A percentile compares a stretch with the other conserved stretches of the same genome.
Evolutionary conservation across 352 stramenopile species (phyloP).

Genomic region (Globisporangium echinulatum): DNA sequence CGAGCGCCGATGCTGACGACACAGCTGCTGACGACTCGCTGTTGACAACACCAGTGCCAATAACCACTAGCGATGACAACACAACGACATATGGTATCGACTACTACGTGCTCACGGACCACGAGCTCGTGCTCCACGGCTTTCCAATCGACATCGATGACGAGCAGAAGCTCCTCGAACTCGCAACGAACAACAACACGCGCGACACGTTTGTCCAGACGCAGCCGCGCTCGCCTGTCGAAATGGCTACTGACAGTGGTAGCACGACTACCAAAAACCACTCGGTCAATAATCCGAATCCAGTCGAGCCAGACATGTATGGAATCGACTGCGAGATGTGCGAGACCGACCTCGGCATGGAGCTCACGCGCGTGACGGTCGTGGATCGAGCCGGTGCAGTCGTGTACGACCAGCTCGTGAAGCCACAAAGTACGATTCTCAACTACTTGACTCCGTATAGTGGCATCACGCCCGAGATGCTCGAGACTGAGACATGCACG

Average conservation of each 20-base stretch:
- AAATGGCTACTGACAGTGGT: background rate
- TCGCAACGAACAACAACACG: constrained; percentile 37
- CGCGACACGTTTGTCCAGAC: constrained; percentile 57
- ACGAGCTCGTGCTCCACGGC: constrained; percentile 64
- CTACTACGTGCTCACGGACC: constrained; percentile 55
- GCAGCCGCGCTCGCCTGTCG: constrained; percentile 16
- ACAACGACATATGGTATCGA: constrained; percentile 13
- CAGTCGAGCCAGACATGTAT: constrained; percentile 22
- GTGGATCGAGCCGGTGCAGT: constrained; percentile 46
- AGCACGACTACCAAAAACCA: constrained; percentile 4
- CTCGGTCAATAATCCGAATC: background rate
- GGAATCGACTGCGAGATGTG: constrained; percentile 90
- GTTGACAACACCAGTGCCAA: constrained; percentile 1
- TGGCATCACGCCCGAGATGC: constrained; percentile 78
- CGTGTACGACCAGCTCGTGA: constrained; percentile 83
- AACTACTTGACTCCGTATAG: constrained; percentile 89
- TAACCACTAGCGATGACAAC: background rate
- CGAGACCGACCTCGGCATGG: constrained; percentile 78
- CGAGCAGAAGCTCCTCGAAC: constrained; percentile 52
- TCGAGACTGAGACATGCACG: constrained; percentile 45
- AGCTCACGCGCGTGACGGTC: constrained; percentile 78
- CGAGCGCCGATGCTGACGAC: background rate
- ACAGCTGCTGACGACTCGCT: constrained; percentile 4
- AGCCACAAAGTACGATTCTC: constrained; percentile 80
- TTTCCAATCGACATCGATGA: constrained; percentile 56